Percentiles rank a stretch among this genome's conserved stretches.
Conservation (phyloP, 148 eudicot genomes). For the Amaranthus cruentus region DNA sequence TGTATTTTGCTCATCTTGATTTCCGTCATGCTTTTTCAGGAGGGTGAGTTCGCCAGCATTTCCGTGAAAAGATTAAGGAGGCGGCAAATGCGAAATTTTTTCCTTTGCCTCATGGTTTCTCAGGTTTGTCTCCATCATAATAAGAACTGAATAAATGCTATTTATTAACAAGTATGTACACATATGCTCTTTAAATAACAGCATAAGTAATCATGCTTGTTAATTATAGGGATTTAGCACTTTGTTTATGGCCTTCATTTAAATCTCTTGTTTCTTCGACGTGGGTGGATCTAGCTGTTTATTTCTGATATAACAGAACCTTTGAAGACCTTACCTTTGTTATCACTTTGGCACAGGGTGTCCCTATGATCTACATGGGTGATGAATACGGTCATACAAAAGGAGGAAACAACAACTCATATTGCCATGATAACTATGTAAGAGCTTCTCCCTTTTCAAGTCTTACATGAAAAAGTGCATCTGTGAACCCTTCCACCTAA, state of each 20-base stretch:
- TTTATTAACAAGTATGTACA: not conserved
- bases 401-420: conserved; percentile 98
- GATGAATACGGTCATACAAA: conserved; percentile 98
- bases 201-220: not conserved
- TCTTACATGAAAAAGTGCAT: conserved; percentile 1
- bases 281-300: not conserved
- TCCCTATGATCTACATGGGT: conserved; percentile 98
- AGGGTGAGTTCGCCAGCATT: conserved; percentile 75
- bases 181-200: not conserved
- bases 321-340: not conserved
- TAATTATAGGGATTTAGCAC: not conserved
- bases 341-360: conserved; percentile 52
- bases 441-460: conserved; percentile 7
- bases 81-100: conserved; percentile 89
- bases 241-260: not conserved
- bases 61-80: conserved; percentile 73
- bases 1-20: not conserved
- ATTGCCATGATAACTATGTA: conserved; percentile 97
- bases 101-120: conserved; percentile 90
- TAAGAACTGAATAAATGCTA: not conserved
- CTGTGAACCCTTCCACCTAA: conserved; percentile 17
- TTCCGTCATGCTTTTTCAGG: conserved; percentile 39
- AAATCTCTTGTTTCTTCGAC: not conserved
- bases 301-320: not conserved
- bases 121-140: conserved; percentile 42